These are phyloP conservation scores for Naematelia aurantialba DNA, from an alignment of 768 basidiomycete species.

Conservation along the genomic window DNA sequence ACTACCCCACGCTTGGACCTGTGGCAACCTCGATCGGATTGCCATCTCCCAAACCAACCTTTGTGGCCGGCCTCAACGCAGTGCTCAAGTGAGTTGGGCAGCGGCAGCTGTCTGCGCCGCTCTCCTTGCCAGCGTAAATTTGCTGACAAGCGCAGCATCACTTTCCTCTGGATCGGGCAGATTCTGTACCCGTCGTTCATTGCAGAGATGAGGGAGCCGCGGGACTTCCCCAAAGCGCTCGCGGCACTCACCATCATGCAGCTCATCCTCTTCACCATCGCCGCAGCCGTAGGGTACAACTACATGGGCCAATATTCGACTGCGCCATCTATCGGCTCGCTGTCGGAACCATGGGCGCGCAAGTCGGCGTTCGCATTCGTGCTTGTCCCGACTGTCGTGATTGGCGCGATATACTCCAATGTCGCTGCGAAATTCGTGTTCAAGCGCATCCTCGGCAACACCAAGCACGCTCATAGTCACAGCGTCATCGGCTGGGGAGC, in stretches of 20 bases:
- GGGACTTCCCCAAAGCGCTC: conserved; percentile 49
- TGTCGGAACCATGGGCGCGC: conserved; percentile 39
- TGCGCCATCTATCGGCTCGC: conserved; percentile 39
- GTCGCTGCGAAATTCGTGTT: conserved; percentile 42
- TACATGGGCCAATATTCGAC: conserved; percentile 43
- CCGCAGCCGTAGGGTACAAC: conserved; percentile 41
- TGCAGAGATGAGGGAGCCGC: conserved; percentile 51
- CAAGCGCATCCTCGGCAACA: conserved; percentile 35
- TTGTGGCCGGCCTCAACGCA: conserved; percentile 39
- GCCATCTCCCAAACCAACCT: conserved; percentile 26
- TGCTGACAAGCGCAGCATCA: conserved; percentile 24
- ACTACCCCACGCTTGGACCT: conserved; percentile 38
- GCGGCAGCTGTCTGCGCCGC: no score
- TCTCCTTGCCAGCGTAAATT: no score
- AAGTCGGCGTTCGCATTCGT: conserved; percentile 43
- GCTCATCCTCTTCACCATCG: conserved; percentile 34
- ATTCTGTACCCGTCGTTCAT: conserved; percentile 47
- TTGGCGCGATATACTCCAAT: conserved; percentile 42
- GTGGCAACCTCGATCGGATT: conserved; percentile 36
- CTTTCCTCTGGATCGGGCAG: conserved; percentile 44
- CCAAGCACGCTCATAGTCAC: conserved; percentile 33
- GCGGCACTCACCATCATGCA: conserved; percentile 32
- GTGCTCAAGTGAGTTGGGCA: conserved; percentile 35
- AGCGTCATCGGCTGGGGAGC: conserved; percentile 37
- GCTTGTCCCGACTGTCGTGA: conserved; percentile 40